Evolutionary conservation across 805 yeast genomes (phyloP).

Genomic region (Candida verbasci): DNA sequence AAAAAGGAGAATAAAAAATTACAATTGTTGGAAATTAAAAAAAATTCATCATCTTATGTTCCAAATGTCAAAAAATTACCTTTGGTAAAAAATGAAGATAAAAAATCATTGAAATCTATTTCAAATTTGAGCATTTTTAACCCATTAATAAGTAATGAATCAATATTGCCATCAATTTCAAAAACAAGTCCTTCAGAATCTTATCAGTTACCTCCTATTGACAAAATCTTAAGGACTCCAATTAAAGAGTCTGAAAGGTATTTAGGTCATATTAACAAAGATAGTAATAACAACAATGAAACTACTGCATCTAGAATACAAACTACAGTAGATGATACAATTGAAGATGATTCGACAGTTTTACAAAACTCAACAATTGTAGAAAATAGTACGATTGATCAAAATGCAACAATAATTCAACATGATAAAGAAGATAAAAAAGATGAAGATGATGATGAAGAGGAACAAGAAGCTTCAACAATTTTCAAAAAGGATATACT

Average conservation of each 20-base stretch:
- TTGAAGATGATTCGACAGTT: slow-evolving; percentile 20
- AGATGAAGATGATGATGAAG: slow-evolving; percentile 17
- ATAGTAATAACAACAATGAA: background rate
- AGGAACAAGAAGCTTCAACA: slow-evolving; percentile 14
- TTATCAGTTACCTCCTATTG: slow-evolving; percentile 32
- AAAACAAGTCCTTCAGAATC: background rate
- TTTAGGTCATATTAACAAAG: slow-evolving; percentile 2
- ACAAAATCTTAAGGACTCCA: slow-evolving; percentile 42
- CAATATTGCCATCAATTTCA: slow-evolving; percentile 6
- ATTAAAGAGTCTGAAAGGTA: slow-evolving; percentile 21
- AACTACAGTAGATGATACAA: slow-evolving; percentile 16
- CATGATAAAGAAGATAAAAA: slow-evolving; percentile 7
- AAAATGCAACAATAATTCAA: slow-evolving; percentile 9
- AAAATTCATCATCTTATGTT: slow-evolving; percentile 26
- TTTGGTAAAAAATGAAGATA: slow-evolving; percentile 7
- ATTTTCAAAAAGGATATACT: slow-evolving; percentile 18
- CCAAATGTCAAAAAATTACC: slow-evolving; percentile 8
- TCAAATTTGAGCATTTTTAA: slow-evolving; percentile 5
- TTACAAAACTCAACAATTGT: slow-evolving; percentile 12
- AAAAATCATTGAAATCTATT: slow-evolving; percentile 1
- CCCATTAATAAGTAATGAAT: background rate
- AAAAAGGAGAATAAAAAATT: slow-evolving; percentile 17
- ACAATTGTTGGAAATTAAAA: slow-evolving; percentile 36
- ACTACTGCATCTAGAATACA: slow-evolving; percentile 4
- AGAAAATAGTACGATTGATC: slow-evolving; percentile 7